Conservation (phyloP, 805 yeast species). For the Metschnikowia henanensis region DNA sequence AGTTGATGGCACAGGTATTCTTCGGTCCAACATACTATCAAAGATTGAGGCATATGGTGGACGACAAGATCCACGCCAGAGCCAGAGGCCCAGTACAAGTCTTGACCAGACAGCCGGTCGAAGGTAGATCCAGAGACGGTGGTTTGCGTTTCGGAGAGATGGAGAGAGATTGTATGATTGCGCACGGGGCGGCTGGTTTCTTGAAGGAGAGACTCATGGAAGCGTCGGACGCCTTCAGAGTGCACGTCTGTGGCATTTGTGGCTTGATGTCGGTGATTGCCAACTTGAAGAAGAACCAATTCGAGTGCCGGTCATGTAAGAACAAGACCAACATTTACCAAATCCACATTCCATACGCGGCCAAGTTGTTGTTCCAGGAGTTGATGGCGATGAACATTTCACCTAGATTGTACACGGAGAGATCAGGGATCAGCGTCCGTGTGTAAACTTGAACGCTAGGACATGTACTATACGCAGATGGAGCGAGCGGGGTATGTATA, state of each 20-base stretch:
- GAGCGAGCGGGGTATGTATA: not conserved
- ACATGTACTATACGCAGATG: slow-evolving; percentile 10
- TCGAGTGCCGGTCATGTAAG: slow-evolving; percentile 98
- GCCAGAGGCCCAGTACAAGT: slow-evolving; percentile 99
- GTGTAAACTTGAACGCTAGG: slow-evolving; percentile 17
- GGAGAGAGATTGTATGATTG: slow-evolving; percentile 99
- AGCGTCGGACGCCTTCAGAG: slow-evolving; percentile 98
- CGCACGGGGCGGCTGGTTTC: slow-evolving; percentile 99
- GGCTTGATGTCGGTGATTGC: slow-evolving; percentile 99
- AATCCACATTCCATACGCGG: slow-evolving; percentile 97
- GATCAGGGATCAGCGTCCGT: slow-evolving; percentile 57
- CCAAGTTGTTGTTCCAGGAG: slow-evolving; percentile 96
- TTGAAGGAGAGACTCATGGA: slow-evolving; percentile 98
- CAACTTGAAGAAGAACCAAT: slow-evolving; percentile 94
- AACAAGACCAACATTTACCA: slow-evolving; percentile 98
- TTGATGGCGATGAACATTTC: slow-evolving; percentile 99
- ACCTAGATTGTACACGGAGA: slow-evolving; percentile 95
- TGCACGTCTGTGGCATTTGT: slow-evolving; percentile 97
- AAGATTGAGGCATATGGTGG: slow-evolving; percentile 98
- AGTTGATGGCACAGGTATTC: slow-evolving; percentile 96
- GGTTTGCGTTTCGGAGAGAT: slow-evolving; percentile 99
- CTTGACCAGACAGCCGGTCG: slow-evolving; percentile 96
- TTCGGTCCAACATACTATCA: slow-evolving; percentile 99
- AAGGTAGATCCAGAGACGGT: slow-evolving; percentile 99
- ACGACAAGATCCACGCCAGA: slow-evolving; percentile 98